These are phyloP conservation scores for Nyctanthes arbortristis DNA, from an alignment of 257 asterid genomes.

Conservation along the genomic window DNA sequence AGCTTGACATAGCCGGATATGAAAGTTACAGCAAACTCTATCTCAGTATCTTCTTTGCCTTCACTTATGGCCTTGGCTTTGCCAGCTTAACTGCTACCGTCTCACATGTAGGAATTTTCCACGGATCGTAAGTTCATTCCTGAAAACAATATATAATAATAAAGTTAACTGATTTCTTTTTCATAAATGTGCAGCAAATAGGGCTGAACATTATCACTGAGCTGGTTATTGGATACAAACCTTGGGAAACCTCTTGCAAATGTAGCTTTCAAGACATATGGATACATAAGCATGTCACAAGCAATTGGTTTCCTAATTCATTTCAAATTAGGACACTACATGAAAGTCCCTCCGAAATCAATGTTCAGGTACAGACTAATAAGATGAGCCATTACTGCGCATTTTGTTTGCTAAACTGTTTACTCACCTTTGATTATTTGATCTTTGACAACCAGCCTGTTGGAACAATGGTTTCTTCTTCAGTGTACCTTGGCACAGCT, in stretches of 20 bases:
- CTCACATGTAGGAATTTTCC: conserved; percentile 64
- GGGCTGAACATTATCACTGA: conserved; percentile 63
- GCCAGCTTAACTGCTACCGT: conserved; percentile 60
- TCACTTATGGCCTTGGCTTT: conserved; percentile 57
- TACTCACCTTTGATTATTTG: no score
- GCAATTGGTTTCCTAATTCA: conserved; percentile 58
- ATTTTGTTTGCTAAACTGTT: no score
- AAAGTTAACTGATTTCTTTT: neutral
- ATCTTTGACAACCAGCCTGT: conserved; percentile 33
- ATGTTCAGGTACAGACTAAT: conserved; percentile 70
- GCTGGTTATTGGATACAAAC: conserved; percentile 64
- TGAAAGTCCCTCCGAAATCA: conserved; percentile 75
- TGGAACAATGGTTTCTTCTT: conserved; percentile 59
- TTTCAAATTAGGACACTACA: conserved; percentile 75
- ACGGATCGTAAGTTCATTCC: conserved; percentile 57
- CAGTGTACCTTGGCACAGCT: conserved; percentile 61
- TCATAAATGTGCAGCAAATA: conserved; percentile 32
- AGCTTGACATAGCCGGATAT: conserved; percentile 46
- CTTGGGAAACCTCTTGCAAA: conserved; percentile 74
- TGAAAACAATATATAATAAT: no score
- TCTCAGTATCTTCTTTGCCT: conserved; percentile 53
- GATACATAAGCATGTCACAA: conserved; percentile 61
- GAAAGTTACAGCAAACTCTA: conserved; percentile 56
- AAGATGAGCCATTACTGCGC: neutral
- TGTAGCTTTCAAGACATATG: conserved; percentile 59